phyloP scores from a whole-genome alignment of 2,329 filamentous ascomycete genomes.

The Beauveria bassiana region DNA sequence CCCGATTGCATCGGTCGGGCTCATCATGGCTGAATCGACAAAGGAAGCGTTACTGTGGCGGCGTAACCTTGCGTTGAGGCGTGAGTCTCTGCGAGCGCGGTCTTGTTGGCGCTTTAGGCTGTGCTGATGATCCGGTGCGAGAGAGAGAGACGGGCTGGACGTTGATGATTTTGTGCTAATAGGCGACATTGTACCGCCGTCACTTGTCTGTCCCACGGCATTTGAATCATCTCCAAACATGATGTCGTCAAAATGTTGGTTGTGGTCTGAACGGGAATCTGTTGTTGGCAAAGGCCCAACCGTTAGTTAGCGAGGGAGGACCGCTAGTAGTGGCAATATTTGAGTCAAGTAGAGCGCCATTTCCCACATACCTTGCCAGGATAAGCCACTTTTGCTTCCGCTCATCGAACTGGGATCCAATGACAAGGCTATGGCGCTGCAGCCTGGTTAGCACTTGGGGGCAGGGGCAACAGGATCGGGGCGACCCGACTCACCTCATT shows the following conservation, averaged over 20 bases:
- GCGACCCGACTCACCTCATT: slow-evolving; percentile 4
- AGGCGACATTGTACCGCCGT: neutral
- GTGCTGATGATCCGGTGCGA: slow-evolving; percentile 54
- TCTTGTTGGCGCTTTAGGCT: slow-evolving; percentile 55
- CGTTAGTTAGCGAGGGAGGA: slow-evolving; percentile 8
- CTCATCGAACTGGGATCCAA: slow-evolving; percentile 8
- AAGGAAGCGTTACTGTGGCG: slow-evolving; percentile 41
- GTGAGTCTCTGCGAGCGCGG: slow-evolving; percentile 50
- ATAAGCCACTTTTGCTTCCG: slow-evolving; percentile 9
- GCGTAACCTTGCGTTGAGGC: slow-evolving; percentile 42
- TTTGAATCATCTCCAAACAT: slow-evolving; percentile 5
- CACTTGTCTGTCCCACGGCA: neutral
- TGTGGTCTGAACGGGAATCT: neutral
- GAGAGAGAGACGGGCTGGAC: slow-evolving; percentile 45
- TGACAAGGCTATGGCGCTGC: slow-evolving; percentile 9
- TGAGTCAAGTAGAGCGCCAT: neutral
- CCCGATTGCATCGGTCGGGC: slow-evolving; percentile 32
- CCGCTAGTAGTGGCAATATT: slow-evolving; percentile 1
- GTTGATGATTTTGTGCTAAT: slow-evolving; percentile 39
- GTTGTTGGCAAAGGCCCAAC: neutral
- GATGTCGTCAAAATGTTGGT: neutral
- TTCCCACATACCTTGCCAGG: slow-evolving; percentile 10
- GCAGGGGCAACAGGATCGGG: neutral
- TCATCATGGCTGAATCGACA: slow-evolving; percentile 28
- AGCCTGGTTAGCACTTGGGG: slow-evolving; percentile 6